Evolutionary conservation across 2,329 filamentous ascomycete species (phyloP).

Genomic region (Pseudogymnoascus sp.): DNA sequence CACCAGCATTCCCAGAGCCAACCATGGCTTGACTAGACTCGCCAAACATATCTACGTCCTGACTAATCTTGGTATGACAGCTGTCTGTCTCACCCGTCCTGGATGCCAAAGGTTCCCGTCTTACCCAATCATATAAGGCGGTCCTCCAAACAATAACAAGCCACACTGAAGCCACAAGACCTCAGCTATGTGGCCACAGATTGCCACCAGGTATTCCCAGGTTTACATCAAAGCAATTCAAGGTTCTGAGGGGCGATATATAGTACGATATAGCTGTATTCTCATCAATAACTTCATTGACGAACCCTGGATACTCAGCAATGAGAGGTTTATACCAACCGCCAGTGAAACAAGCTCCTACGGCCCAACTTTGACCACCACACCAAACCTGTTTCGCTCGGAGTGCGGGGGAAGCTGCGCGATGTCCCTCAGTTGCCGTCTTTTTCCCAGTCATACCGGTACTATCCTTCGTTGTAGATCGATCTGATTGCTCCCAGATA

Average conservation of each 20-base stretch:
- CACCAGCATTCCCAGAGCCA: background rate
- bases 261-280: background rate
- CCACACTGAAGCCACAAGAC: background rate
- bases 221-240: background rate
- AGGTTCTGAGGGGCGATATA: background rate
- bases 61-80: background rate
- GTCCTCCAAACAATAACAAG: background rate
- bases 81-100: background rate
- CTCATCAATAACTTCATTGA: conserved; percentile 1
- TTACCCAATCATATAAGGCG: background rate
- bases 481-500: background rate
- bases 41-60: background rate
- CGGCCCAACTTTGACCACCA: background rate
- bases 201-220: background rate
- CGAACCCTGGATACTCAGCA: background rate
- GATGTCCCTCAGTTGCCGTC: background rate
- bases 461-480: background rate
- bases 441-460: background rate
- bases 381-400: background rate
- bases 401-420: background rate
- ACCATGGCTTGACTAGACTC: background rate
- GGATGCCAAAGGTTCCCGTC: background rate
- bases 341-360: background rate
- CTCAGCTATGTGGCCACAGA: background rate
- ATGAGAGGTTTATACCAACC: background rate